phyloP scores from a whole-genome alignment of 2,329 filamentous ascomycete genomes.

The Claviceps digitariae region DNA sequence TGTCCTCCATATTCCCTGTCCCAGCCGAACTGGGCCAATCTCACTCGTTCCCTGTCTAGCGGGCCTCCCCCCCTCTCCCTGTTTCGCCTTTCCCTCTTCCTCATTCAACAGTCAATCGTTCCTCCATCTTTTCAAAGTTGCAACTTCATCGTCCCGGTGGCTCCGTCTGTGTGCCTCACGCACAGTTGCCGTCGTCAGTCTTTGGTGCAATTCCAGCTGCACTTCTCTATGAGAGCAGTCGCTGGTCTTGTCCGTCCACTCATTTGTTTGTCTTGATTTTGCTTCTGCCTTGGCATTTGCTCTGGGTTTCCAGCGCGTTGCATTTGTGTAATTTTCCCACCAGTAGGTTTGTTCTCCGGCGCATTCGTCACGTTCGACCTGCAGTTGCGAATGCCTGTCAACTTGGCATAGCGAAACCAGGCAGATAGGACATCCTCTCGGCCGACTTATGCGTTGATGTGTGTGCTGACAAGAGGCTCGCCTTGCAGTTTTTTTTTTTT shows the following conservation, averaged over 20 bases:
- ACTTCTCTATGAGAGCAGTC: slow-evolving; percentile 33
- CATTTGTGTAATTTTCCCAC: slow-evolving; percentile 5
- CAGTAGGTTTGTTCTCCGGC: slow-evolving; percentile 1
- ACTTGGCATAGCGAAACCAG: neutral
- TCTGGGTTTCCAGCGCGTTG: slow-evolving; percentile 4
- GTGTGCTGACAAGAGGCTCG: neutral
- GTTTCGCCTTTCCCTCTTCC: slow-evolving; percentile 7
- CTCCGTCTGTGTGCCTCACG: slow-evolving; percentile 3
- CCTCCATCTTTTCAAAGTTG: slow-evolving; percentile 2
- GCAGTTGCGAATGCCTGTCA: neutral
- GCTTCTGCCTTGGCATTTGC: slow-evolving; percentile 12
- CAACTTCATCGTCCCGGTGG: slow-evolving; percentile 5
- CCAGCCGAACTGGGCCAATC: slow-evolving; percentile 2
- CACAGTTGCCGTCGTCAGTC: slow-evolving; percentile 4
- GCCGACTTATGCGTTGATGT: neutral
- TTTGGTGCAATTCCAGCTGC: slow-evolving; percentile 44
- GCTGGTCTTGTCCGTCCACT: slow-evolving; percentile 50
- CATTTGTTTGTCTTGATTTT: slow-evolving; percentile 27
- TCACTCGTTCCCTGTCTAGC: slow-evolving; percentile 6
- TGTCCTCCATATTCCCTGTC: neutral
- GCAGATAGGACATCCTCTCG: neutral
- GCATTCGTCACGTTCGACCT: neutral
- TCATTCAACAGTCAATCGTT: slow-evolving; percentile 3
- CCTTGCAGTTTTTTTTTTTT: neutral
- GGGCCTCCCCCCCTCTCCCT: slow-evolving; percentile 5